A percentile compares a stretch with the other conserved stretches of the same genome.
phyloP scores from a whole-genome alignment of 192 early-diverging fungal species.

The Gryganskiella cystojenkinii region DNA sequence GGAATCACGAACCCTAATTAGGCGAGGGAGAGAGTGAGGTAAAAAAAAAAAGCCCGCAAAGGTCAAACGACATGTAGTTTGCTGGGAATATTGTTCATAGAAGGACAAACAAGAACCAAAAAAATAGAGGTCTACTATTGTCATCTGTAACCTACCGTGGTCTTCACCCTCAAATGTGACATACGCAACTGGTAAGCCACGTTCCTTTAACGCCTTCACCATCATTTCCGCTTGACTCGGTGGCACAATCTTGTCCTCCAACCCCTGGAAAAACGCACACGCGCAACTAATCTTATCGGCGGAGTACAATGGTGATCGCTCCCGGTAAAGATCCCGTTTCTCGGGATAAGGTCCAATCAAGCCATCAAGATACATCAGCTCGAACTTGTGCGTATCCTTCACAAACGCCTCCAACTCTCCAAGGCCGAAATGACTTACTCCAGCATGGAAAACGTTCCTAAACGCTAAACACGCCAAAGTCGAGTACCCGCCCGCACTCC shows the following conservation, averaged over 20 bases:
- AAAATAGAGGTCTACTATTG: not conserved
- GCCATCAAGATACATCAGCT: constrained; percentile 67
- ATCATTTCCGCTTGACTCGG: constrained; percentile 80
- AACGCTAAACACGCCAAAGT: constrained; percentile 69
- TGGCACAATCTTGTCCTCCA: constrained; percentile 82
- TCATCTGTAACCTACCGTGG: constrained; percentile 61
- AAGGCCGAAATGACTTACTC: constrained; percentile 77
- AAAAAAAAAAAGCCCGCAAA: not conserved
- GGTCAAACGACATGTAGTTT: too few species aligned
- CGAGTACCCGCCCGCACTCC: constrained; percentile 73
- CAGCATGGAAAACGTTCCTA: constrained; percentile 78
- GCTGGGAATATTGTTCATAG: too few species aligned
- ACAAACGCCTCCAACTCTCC: constrained; percentile 73
- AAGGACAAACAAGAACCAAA: too few species aligned
- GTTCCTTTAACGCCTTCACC: constrained; percentile 70
- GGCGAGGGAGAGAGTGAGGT: not conserved
- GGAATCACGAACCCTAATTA: constrained; percentile 69
- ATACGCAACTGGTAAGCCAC: constrained; percentile 69
- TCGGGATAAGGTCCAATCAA: constrained; percentile 72
- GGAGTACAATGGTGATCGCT: constrained; percentile 74
- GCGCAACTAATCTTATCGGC: constrained; percentile 72
- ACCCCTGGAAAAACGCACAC: constrained; percentile 79
- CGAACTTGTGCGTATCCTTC: constrained; percentile 86
- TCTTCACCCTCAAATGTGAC: constrained; percentile 73
- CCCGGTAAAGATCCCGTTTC: constrained; percentile 62